Evolutionary conservation across 495 filamentous ascomycete species (phyloP).

Genomic region (Annulohypoxylon bovei): DNA sequence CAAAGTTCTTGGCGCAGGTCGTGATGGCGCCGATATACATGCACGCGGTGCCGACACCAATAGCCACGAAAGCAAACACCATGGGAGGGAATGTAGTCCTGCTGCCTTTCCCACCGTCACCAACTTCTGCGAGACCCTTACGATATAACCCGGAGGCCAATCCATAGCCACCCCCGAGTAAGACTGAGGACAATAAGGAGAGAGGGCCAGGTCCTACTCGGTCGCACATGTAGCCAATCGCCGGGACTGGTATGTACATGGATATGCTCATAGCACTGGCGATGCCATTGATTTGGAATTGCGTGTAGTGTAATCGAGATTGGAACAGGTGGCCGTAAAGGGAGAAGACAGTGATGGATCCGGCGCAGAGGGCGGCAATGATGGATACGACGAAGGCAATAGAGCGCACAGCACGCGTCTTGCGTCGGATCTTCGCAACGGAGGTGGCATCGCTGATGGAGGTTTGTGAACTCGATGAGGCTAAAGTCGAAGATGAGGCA

Average conservation of each 20-base stretch:
- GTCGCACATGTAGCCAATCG: slow-evolving; percentile 93
- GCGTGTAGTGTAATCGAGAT: slow-evolving; percentile 81
- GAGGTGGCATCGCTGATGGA: slow-evolving; percentile 50
- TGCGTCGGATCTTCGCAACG: slow-evolving; percentile 34
- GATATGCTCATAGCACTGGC: slow-evolving; percentile 84
- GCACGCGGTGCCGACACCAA: slow-evolving; percentile 83
- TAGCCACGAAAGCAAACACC: slow-evolving; percentile 80
- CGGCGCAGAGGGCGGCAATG: slow-evolving; percentile 72
- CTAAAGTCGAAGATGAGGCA: slow-evolving; percentile 48
- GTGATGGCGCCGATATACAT: slow-evolving; percentile 91
- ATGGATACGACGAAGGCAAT: slow-evolving; percentile 55
- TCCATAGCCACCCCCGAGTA: slow-evolving; percentile 84
- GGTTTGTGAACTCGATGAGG: slow-evolving; percentile 46
- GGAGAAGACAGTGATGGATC: slow-evolving; percentile 87
- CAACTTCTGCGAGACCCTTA: slow-evolving; percentile 63
- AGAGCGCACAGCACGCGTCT: slow-evolving; percentile 45
- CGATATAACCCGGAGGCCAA: slow-evolving; percentile 83
- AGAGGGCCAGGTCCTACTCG: slow-evolving; percentile 81
- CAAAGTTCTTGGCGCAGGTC: slow-evolving; percentile 97
- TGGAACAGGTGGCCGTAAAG: slow-evolving; percentile 92
- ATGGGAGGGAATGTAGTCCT: slow-evolving; percentile 80
- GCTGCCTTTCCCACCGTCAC: slow-evolving; percentile 51
- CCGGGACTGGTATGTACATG: slow-evolving; percentile 87
- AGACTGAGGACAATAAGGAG: slow-evolving; percentile 70
- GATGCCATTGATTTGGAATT: slow-evolving; percentile 89